Evolutionary conservation across 345 rosid species (phyloP), one percentile per base, ranked within the genome.

Genomic region (Aquilaria yunnanensis): DNA sequence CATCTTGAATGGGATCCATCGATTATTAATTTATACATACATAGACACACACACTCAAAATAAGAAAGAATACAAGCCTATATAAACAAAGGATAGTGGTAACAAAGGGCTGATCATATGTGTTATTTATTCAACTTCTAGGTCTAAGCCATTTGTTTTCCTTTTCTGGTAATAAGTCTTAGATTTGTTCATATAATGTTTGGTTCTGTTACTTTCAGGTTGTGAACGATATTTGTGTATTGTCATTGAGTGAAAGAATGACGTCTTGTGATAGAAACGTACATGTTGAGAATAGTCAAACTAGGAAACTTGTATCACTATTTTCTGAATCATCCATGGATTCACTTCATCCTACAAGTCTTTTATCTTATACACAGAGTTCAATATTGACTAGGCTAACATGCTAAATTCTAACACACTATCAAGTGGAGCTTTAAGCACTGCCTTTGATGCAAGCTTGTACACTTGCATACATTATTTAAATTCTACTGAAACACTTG

Each of bases 221-320:
- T 77, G 98, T 92, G 57, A 92, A 92, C 49, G 96, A 87, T 84
- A 78, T 92, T 52, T 76, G 85, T 67, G 64, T 83, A 70, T 70
- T 92, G 61, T 81, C 95, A 50, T 73, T 84, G 60, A 77, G 85
- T 67, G 96, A 92, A 78, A 82, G 80, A 77, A 73, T 89, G 63
- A 95, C 98, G 71, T 92, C 98, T 70, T 92, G 96, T 73, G 98
- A 92, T 70, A 96, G 98, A 74, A 92, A 87, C 23, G 65, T 92
- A 74, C 98, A 92, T 85, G 85, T 92, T 53, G 89, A 95, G 96
- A 81, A 80, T 70, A 78, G 89, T 80, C 83, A 81, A 65, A 85
- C 92, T 5, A 95, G 96, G 69, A 85, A 92, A 78, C 79, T 75
- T 32, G 71, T 87, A 47, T 82, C 89, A 1, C 68, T 92, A 74